Base-by-base conservation (phyloP, 1,284 basidiomycete species). In the Rhizopogon parksii region DNA sequence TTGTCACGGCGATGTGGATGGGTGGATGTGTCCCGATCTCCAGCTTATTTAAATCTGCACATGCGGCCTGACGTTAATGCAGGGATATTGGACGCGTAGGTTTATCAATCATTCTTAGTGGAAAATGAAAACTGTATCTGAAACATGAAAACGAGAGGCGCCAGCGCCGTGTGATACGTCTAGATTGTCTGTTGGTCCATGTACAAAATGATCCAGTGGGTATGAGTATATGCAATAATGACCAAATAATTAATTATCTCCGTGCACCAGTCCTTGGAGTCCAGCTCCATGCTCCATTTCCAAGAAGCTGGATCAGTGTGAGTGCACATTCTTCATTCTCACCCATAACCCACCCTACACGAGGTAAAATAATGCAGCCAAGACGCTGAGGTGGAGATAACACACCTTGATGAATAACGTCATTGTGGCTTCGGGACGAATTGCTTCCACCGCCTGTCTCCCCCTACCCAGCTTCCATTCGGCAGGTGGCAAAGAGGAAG, bases 341-440 rank as follows among this genome's bases (percentile, higher is more conserved):
- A 79, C 69, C 79, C 79, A 81, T 47, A 81, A 59, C 11, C 79
- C 79, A 43, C 79, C 77, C 77, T 80, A 50, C 21, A 21, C 36
- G 24, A 45, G 32, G 47, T 46, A 46, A 24, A 24, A 25, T 21
- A 21, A 39, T 58, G 39, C 15, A 52, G 42, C 24, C 36, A 14
- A 49, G 14, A 38, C 7, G 46, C 17, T 25, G 36, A 53, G 45
- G 47, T 24, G 46, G 53, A 47, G 25, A 39, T 48, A 53, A 35
- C 30, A 42, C 36, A 80, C 82, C 71, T 84, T 85, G 47, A 81
- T 71, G 57, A 74, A 84, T 11, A 83, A 58, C 0, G 82, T 84
- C 63, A 85, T 59, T 2, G 80, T 78, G 42, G 76, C 75, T 6
- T 74, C 73, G 7, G 83, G 83, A 71, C 79, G 79, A 38, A 84